These are phyloP conservation scores for Naganishia randhawae DNA, from an alignment of 768 basidiomycete genomes.

Conservation along the genomic window DNA sequence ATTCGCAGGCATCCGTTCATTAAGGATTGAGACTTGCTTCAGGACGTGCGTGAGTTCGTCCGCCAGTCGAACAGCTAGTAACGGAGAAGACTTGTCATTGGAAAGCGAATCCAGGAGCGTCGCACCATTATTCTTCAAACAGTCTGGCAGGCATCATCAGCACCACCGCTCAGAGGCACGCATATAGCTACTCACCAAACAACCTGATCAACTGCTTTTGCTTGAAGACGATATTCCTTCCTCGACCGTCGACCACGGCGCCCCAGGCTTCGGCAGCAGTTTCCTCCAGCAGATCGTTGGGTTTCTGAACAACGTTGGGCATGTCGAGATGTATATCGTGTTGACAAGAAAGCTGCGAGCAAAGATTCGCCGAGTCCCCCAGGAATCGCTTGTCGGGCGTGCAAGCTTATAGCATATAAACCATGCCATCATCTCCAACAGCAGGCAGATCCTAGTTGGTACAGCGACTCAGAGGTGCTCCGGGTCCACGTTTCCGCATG, in stretches of 20 bases:
- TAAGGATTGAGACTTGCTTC: neutral
- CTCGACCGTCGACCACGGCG: slow-evolving; percentile 20
- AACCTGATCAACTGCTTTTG: slow-evolving; percentile 26
- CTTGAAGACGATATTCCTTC: slow-evolving; percentile 20
- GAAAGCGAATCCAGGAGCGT: slow-evolving; percentile 7
- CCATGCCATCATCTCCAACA: neutral
- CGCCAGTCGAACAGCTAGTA: neutral
- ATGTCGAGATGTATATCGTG: neutral
- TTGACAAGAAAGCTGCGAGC: neutral
- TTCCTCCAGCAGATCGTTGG: slow-evolving; percentile 9
- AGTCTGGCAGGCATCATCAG: neutral
- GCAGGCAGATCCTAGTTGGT: neutral
- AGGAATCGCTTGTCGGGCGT: neutral
- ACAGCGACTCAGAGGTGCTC: neutral
- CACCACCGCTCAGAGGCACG: neutral
- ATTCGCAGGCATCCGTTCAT: slow-evolving; percentile 17
- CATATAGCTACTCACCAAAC: slow-evolving; percentile 11
- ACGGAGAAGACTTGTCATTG: neutral
- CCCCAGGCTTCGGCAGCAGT: slow-evolving; percentile 16
- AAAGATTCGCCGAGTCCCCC: neutral
- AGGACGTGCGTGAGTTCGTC: slow-evolving; percentile 19
- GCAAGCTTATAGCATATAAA: slow-evolving; percentile 1
- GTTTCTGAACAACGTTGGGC: slow-evolving; percentile 3
- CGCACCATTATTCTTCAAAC: slow-evolving; percentile 9
- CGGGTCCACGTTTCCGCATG: neutral